Evolutionary conservation across 176 grass and related monocot genomes (phyloP).

Genomic region (Zea luxurians): DNA sequence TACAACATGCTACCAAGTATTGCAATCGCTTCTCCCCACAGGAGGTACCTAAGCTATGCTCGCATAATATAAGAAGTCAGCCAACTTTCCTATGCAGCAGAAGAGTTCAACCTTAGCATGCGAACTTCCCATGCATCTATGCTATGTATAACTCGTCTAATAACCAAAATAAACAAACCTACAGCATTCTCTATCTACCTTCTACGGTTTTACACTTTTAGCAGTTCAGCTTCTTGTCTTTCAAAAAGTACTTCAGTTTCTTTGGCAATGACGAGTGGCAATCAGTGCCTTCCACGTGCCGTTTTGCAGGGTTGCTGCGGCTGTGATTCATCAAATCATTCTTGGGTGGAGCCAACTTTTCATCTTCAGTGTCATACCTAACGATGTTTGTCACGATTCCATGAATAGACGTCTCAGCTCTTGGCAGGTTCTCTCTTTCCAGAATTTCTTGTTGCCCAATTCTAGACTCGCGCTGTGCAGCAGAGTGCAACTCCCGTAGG

Average conservation of each 20-base stretch:
- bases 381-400: constrained; percentile 70
- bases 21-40: neutral
- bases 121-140: constrained; percentile 6
- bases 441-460: constrained; percentile 62
- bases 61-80: neutral
- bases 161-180: neutral
- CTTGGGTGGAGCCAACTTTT: neutral
- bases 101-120: neutral
- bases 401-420: constrained; percentile 51
- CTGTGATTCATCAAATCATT: neutral
- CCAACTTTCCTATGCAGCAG: constrained; percentile 19
- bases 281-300: constrained; percentile 27
- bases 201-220: neutral
- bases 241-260: constrained; percentile 39
- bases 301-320: constrained; percentile 31
- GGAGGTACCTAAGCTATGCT: neutral
- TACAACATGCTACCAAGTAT: neutral
- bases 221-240: constrained; percentile 40
- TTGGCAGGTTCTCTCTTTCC: constrained; percentile 51
- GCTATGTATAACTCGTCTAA: constrained; percentile 3
- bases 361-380: constrained; percentile 48
- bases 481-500: constrained; percentile 46
- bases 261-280: constrained; percentile 18
- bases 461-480: constrained; percentile 46
- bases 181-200: neutral